Conservation (phyloP, 208 protist genomes). For the Acanthamoeba triangularis region DNA sequence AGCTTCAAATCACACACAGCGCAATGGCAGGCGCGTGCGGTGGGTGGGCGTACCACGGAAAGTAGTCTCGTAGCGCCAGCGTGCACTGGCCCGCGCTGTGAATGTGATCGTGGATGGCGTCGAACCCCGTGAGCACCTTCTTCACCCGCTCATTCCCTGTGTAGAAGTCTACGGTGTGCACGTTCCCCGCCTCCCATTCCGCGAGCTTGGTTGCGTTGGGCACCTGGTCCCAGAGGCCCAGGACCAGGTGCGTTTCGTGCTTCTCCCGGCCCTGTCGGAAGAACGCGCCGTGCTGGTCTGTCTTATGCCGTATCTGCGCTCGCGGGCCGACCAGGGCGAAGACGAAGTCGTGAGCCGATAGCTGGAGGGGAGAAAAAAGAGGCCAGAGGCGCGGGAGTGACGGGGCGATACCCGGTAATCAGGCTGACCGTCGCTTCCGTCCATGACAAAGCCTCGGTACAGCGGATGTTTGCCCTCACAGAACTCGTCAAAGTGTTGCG, state of each 20-base stretch:
- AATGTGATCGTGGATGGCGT: constrained; percentile 12
- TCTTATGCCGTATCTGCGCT: not conserved
- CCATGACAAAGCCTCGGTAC: constrained; percentile 25
- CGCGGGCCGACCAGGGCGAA: no score
- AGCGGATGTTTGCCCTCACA: constrained; percentile 52
- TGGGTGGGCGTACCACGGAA: not conserved
- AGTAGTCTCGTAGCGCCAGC: constrained; percentile 39
- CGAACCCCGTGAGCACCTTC: not conserved
- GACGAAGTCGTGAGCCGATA: no score
- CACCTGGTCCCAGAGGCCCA: constrained; percentile 62
- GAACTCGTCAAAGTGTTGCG: constrained; percentile 41
- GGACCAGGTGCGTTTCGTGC: constrained; percentile 1
- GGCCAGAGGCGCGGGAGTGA: no score
- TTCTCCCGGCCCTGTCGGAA: constrained; percentile 1
- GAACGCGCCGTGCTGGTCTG: not conserved
- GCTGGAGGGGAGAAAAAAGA: not conserved
- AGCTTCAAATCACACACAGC: no score
- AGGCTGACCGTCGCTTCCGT: constrained; percentile 20
- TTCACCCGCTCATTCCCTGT: not conserved
- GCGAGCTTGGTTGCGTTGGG: not conserved
- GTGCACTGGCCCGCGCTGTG: constrained; percentile 1
- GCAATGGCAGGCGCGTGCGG: no score
- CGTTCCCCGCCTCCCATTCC: not conserved
- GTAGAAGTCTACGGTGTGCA: not conserved
- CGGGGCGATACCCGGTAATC: constrained; percentile 24